These are phyloP conservation scores for Trapa bicornis DNA, from an alignment of 345 rosid species.

Conservation along the genomic window DNA sequence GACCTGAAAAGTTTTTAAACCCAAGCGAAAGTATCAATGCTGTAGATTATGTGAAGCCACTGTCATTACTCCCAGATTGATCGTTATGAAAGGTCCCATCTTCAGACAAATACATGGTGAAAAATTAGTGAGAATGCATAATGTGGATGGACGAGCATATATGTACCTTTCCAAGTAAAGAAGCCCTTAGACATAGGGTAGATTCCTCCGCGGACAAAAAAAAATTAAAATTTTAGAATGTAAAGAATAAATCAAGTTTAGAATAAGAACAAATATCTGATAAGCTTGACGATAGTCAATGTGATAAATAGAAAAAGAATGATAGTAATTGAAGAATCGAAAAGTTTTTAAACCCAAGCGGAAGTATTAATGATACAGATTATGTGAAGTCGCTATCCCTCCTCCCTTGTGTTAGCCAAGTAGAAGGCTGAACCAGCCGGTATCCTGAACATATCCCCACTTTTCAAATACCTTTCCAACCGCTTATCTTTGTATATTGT, in stretches of 20 bases:
- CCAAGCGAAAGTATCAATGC: too few relatives aligned
- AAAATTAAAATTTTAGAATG: constrained; percentile 34
- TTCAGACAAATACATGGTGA: constrained; percentile 35
- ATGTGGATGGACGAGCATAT: constrained; percentile 1
- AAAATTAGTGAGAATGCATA: constrained; percentile 2
- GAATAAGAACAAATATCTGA: background rate
- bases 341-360: constrained; percentile 44
- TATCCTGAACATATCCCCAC: constrained; percentile 51
- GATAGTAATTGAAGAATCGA: constrained; percentile 30
- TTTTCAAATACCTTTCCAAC: constrained; percentile 40
- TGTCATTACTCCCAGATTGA: too few relatives aligned
- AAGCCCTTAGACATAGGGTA: constrained; percentile 34
- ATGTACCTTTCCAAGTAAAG: constrained; percentile 73
- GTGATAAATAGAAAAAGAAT: too few relatives aligned
- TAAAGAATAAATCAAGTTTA: constrained; percentile 20
- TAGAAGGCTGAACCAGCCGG: constrained; percentile 76
- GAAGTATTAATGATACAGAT: constrained; percentile 66
- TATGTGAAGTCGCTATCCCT: constrained; percentile 51
- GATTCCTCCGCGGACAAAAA: constrained; percentile 74
- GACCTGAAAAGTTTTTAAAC: too few relatives aligned
- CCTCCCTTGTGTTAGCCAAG: constrained; percentile 40
- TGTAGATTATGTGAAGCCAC: too few relatives aligned
- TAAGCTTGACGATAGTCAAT: too few relatives aligned
- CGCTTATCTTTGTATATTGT: constrained; percentile 36
- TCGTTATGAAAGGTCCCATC: constrained; percentile 43